A percentile compares a stretch with the other conserved stretches of the same genome.
These are phyloP conservation scores for Pseudogymnoascus sp. DNA, from an alignment of 2,329 filamentous ascomycete genomes.

Conservation along the genomic window DNA sequence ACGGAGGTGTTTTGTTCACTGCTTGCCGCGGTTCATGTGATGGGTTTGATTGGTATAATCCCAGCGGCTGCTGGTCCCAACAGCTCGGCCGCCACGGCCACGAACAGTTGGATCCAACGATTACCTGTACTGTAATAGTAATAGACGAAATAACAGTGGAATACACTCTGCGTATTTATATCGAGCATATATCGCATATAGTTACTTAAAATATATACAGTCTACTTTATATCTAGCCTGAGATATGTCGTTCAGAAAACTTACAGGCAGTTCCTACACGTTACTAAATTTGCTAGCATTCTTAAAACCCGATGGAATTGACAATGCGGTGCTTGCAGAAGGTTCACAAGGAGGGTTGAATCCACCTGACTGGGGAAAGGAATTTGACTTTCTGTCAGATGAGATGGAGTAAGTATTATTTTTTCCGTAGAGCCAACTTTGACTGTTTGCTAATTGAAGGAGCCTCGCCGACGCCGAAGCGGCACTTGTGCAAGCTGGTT, in stretches of 20 bases:
- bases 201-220: too few relatives aligned
- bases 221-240: conserved; percentile 26
- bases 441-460: not conserved
- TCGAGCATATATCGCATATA: too few relatives aligned
- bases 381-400: conserved; percentile 23
- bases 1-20: not conserved
- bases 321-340: conserved; percentile 22
- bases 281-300: conserved; percentile 25
- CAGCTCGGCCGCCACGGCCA: too few relatives aligned
- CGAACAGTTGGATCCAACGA: too few relatives aligned
- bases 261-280: conserved; percentile 18
- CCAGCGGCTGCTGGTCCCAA: too few relatives aligned
- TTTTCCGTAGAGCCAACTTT: not conserved
- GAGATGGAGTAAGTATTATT: conserved; percentile 25
- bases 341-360: conserved; percentile 16
- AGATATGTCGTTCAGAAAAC: conserved; percentile 24
- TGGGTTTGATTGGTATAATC: too few relatives aligned
- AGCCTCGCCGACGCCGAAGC: conserved; percentile 21
- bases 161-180: too few relatives aligned
- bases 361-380: conserved; percentile 15
- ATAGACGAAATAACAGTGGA: too few relatives aligned
- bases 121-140: too few relatives aligned
- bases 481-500: conserved; percentile 18
- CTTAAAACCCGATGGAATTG: conserved; percentile 26
- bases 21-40: conserved; percentile 8